Evolutionary conservation across 805 yeast species (phyloP), one percentile per base, ranked within the genome.

Genomic region (Wickerhamomyces canadensis): DNA sequence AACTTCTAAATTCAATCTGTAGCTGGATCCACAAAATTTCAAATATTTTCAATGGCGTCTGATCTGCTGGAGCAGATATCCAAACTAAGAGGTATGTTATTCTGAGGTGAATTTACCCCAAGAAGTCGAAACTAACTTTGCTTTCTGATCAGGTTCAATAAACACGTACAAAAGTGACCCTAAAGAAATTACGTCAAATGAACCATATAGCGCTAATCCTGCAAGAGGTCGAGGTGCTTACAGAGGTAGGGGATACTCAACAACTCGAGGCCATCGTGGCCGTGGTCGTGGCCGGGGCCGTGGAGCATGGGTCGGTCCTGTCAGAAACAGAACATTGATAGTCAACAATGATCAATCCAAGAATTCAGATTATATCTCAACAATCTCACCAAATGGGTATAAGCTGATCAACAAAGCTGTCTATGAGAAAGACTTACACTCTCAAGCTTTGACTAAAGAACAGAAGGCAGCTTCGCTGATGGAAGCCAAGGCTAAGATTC

Each of bases 391-490:
- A 25, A 60, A 64, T 21, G 68, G 70, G 5, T 52, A 61, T 57
- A 54, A 65, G 13, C 47, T 70, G n/a, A 65, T 67, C 2, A 68
- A 60, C 38, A 55, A 61, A 25, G 54, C 50, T 6, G 42, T 65
- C 1, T 67, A 61, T 39, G 61, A 64, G 18, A 45, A 61, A 25
- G 64, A 65, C 14, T 42, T 52, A 26, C 41, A 44, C 41, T 47
- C 44, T 41, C 31, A 45, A 29, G 37, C 44, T n/a, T 24, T 46
- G 27, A 40, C 51, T 3, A 47, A 41, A n/a, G 54, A 53, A 15
- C 52, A 51, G 36, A 43, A 50, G 23, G 36, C 42, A n/a, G 34
- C 48, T 22, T 52, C 56, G 21, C 33, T 53, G 18, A 22, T 33
- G 8, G 52, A 45, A 21, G 48, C 51, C 14, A 51, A 44, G 18